Evolutionary conservation across 768 basidiomycete genomes (phyloP).

Genomic region (Tylopilus cervinicoccineus): DNA sequence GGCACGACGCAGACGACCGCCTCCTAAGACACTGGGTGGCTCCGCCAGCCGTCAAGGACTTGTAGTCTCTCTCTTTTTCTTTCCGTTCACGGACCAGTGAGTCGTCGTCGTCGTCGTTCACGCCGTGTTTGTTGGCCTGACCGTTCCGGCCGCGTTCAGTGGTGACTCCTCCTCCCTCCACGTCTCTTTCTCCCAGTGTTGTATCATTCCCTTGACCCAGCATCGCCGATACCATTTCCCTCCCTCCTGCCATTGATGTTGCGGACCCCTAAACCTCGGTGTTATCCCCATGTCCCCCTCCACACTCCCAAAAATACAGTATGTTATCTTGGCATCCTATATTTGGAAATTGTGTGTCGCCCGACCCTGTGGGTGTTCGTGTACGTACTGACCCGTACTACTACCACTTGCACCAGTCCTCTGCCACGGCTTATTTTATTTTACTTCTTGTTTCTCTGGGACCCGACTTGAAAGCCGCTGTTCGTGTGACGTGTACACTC

Average conservation of each 20-base stretch:
- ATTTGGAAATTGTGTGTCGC: background rate
- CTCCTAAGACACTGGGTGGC: constrained; percentile 22
- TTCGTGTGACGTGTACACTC: too few species aligned
- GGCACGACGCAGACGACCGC: constrained; percentile 38
- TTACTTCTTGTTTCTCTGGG: too few species aligned
- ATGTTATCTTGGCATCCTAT: background rate
- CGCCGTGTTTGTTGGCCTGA: background rate
- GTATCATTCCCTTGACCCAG: constrained; percentile 6
- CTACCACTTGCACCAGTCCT: background rate
- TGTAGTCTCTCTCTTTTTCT: constrained; percentile 9
- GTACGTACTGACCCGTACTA: background rate
- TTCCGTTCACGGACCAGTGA: constrained; percentile 11
- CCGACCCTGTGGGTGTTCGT: background rate
- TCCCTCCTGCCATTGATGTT: background rate
- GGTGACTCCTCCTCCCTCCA: background rate
- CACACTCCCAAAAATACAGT: constrained; percentile 7
- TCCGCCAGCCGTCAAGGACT: constrained; percentile 23
- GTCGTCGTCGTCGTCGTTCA: background rate
- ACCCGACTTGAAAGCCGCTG: too few species aligned
- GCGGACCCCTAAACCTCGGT: background rate
- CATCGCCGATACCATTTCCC: background rate
- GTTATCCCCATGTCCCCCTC: background rate
- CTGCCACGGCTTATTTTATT: too few species aligned
- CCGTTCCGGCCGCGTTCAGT: background rate
- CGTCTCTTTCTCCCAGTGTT: background rate